Base-by-base conservation (phyloP, 176 grass and related monocot species). In the Triticum urartu region DNA sequence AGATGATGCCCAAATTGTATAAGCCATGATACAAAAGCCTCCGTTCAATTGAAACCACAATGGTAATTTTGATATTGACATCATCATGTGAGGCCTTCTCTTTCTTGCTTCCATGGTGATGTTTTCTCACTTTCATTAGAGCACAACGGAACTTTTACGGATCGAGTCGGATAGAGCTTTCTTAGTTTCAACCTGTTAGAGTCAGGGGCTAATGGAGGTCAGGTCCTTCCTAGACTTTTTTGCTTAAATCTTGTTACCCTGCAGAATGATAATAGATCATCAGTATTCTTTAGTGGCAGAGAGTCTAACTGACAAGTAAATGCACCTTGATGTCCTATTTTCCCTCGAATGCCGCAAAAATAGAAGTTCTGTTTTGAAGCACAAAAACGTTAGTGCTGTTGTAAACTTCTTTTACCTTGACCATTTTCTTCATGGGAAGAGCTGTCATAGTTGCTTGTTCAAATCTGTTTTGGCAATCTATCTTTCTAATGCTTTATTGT, bases 81-180 rank as follows among this genome's bases (percentile, higher is more conserved):
- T 56, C 47, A 42, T 72, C 72, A 25, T 81, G 48, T 68, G 50
- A 85, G 52, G 30, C 64, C 32, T 64, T 75, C 60, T 78, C 24
- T 88, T 54, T 88, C 82, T 81, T 78, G 14, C 42, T 88, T 85
- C 40, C 72, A 47, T 38, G 45, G 72, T 69, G 52, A 17, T 63
- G 17, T 71, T 68, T 75, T 64, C 15, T 72, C 17, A 39, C 72
- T 56, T 60, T 30, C 54, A 62, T 82, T 52, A 12, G 52, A 86
- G 22, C 62, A 33, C 11, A 12, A 15, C 3, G 3, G 39, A 72
- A 38, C 18, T 30, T 63, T 48, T 26, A 38, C 28, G 3, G 64
- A 68, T 67, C n/a, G 34, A 62, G 77, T 47, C 59, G 66, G 75
- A 34, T 72, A 72, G 52, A 34, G 40, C 36, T 78, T 24, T 72